phyloP scores from a whole-genome alignment of 179 eudicot species.

The Corrigiola litoralis region DNA sequence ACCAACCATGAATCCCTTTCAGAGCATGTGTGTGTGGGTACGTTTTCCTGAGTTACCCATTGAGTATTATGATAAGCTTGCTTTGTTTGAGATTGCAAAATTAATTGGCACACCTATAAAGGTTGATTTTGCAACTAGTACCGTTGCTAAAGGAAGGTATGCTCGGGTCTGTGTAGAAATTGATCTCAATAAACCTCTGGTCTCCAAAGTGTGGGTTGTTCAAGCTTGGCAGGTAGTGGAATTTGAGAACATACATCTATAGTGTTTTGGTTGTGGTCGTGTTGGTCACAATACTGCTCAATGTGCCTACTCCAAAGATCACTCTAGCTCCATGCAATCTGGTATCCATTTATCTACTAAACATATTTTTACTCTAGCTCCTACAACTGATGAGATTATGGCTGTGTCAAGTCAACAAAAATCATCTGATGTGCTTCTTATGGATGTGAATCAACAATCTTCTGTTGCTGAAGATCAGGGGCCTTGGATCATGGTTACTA shows the following conservation, averaged over 20 bases:
- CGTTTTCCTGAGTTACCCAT: not conserved
- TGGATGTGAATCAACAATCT: too few species aligned
- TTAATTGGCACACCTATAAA: not conserved
- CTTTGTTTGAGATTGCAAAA: not conserved
- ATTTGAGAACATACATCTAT: not conserved
- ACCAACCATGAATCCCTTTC: not conserved
- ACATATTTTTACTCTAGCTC: too few species aligned
- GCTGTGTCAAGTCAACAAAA: too few species aligned
- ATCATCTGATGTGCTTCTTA: too few species aligned
- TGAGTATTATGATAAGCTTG: not conserved
- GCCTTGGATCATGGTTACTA: too few species aligned
- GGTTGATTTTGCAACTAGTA: not conserved
- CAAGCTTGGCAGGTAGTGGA: not conserved
- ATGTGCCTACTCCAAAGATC: too few species aligned
- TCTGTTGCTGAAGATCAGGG: too few species aligned
- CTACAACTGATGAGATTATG: too few species aligned
- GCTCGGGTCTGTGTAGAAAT: not conserved
- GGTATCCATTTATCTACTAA: too few species aligned
- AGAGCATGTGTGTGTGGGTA: not conserved
- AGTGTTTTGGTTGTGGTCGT: not conserved
- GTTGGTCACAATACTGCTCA: not conserved
- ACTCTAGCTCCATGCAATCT: too few species aligned
- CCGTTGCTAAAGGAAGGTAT: not conserved
- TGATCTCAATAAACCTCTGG: not conserved
- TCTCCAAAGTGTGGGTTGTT: not conserved